Conservation (phyloP, 345 rosid genomes). For the Ailanthus altissimus region DNA sequence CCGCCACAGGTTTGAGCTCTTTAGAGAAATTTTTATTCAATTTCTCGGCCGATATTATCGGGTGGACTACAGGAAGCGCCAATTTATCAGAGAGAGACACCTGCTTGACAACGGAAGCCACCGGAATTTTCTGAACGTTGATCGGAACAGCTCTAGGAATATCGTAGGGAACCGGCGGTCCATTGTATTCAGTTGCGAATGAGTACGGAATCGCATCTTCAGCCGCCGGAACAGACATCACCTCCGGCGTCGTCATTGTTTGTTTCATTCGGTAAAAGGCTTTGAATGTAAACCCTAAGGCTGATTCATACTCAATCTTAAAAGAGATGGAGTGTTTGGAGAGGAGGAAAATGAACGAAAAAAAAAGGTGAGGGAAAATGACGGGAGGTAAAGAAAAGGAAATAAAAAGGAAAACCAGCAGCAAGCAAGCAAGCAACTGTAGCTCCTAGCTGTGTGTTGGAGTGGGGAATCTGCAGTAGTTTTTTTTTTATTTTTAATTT, state of each 20-base stretch:
- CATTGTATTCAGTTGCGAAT: conserved; percentile 80
- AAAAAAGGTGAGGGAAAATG: not conserved
- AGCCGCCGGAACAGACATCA: conserved; percentile 21
- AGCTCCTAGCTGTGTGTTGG: not conserved
- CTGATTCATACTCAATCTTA: conserved; percentile 11
- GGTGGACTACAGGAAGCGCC: conserved; percentile 80
- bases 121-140: conserved; percentile 80
- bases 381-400: conserved; percentile 2
- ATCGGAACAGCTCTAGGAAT: conserved; percentile 91
- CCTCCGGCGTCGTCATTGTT: conserved; percentile 39
- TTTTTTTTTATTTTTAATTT: no score
- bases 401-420: not conserved
- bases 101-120: conserved; percentile 91
- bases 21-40: conserved; percentile 42
- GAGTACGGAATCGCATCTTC: conserved; percentile 62
- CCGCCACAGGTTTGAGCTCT: conserved; percentile 42
- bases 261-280: not conserved
- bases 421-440: not conserved
- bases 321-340: not conserved
- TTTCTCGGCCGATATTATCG: conserved; percentile 55
- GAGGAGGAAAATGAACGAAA: not conserved
- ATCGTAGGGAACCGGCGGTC: conserved; percentile 81
- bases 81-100: conserved; percentile 54
- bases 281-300: conserved; percentile 35
- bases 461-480: conserved; percentile 12